Conservation (phyloP, 2,329 filamentous ascomycete genomes). For the Dactylellina parvicollis region DNA sequence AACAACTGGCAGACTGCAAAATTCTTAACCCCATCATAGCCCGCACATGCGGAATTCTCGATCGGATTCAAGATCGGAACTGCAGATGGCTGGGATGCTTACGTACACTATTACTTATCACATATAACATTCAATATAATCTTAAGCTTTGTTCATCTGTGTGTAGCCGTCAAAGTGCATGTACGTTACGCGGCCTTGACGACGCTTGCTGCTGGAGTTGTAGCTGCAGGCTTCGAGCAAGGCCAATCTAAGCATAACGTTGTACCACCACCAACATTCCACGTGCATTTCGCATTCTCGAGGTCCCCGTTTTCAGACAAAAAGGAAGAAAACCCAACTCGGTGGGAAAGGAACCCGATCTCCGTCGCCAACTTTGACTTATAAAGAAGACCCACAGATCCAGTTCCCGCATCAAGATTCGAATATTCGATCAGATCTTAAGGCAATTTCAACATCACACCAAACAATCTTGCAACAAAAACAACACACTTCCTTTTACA, state of each 20-base stretch:
- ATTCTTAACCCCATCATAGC: background rate
- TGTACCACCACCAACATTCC: slow-evolving; percentile 29
- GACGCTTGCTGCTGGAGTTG: background rate
- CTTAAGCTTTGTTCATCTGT: slow-evolving; percentile 7
- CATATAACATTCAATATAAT: background rate
- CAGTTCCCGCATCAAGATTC: background rate
- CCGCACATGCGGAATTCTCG: background rate
- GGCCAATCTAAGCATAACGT: slow-evolving; percentile 34
- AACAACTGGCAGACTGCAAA: background rate
- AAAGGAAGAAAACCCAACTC: background rate
- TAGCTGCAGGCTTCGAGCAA: background rate
- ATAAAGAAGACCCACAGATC: background rate
- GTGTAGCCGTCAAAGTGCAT: background rate
- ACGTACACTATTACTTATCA: slow-evolving; percentile 1
- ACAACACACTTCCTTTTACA: background rate
- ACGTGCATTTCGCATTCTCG: background rate
- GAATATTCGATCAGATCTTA: background rate
- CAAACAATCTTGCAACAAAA: background rate
- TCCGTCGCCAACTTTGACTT: background rate
- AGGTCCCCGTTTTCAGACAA: background rate
- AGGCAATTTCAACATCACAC: background rate
- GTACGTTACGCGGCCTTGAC: slow-evolving; percentile 38
- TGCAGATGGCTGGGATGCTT: background rate
- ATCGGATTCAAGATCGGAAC: background rate
- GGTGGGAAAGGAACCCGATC: background rate